Percentiles rank a stretch among this genome's conserved stretches.
Evolutionary conservation across 176 grass and related monocot species (phyloP).

Genomic region (Aegilops tauschii): DNA sequence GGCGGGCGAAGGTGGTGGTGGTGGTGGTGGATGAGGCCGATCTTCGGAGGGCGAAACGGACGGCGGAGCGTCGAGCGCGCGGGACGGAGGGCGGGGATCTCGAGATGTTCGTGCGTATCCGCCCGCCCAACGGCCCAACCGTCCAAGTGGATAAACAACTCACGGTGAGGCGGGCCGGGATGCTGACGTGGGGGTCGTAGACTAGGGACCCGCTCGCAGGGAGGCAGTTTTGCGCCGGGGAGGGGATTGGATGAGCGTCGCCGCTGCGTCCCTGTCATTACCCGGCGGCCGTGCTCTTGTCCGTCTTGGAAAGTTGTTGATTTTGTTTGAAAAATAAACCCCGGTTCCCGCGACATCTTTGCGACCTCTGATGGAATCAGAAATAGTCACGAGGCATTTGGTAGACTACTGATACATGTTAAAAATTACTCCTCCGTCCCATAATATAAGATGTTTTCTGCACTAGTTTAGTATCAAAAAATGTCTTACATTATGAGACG

Average conservation of each 20-base stretch:
- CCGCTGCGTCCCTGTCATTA: not conserved
- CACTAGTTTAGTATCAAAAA: too few species aligned
- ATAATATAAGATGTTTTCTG: too few species aligned
- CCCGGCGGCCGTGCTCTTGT: too few species aligned
- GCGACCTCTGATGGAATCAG: too few species aligned
- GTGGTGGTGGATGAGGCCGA: conserved; percentile 29
- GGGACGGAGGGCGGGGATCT: conserved; percentile 39
- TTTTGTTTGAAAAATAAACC: not conserved
- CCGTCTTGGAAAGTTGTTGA: not conserved
- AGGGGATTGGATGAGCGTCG: not conserved
- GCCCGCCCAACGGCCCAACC: conserved; percentile 1
- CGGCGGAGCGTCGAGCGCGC: conserved; percentile 34
- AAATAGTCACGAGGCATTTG: too few species aligned
- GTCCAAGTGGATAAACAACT: conserved; percentile 52
- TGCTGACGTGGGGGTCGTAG: conserved; percentile 22
- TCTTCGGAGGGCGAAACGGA: conserved; percentile 26
- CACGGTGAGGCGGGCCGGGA: conserved; percentile 17
- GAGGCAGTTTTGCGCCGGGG: not conserved
- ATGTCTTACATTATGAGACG: too few species aligned
- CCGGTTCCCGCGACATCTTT: too few species aligned
- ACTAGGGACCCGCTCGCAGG: not conserved
- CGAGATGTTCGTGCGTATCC: not conserved
- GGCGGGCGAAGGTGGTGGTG: not conserved
- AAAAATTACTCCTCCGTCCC: too few species aligned
- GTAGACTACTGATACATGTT: too few species aligned